Percentiles rank a stretch among this genome's conserved stretches.
Conservation (phyloP, 495 filamentous ascomycete species). For the Hypoxylon crocopeplum region DNA sequence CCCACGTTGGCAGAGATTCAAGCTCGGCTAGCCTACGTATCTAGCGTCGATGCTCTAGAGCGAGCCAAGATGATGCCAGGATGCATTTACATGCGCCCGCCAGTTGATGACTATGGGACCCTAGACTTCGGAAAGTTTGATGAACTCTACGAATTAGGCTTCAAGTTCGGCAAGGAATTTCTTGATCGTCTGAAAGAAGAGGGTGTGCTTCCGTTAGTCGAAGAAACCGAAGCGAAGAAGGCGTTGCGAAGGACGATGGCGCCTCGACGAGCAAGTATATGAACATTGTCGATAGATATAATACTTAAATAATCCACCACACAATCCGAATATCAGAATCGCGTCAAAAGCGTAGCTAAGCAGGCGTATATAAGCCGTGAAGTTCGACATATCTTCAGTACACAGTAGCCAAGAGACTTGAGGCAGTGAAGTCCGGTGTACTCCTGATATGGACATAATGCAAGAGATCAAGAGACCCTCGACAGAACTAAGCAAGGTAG, state of each 20-base stretch:
- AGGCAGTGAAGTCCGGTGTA: too few relatives aligned
- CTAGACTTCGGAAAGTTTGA: slow-evolving; percentile 97
- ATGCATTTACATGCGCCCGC: slow-evolving; percentile 93
- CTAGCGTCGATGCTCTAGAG: slow-evolving; percentile 90
- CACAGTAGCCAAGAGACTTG: too few relatives aligned
- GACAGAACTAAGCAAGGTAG: not conserved
- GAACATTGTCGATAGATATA: slow-evolving; percentile 7
- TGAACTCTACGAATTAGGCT: slow-evolving; percentile 91
- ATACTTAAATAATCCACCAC: slow-evolving; percentile 1
- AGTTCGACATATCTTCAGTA: not conserved
- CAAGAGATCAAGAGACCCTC: too few relatives aligned
- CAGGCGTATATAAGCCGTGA: not conserved
- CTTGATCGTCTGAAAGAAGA: slow-evolving; percentile 74
- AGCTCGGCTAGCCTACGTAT: slow-evolving; percentile 91
- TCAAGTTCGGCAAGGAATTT: slow-evolving; percentile 81
- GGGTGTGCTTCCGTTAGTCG: slow-evolving; percentile 70
- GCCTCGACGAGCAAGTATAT: slow-evolving; percentile 90
- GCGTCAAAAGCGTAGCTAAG: not conserved
- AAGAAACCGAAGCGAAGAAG: slow-evolving; percentile 86
- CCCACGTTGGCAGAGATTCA: slow-evolving; percentile 97
- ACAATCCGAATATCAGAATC: not conserved
- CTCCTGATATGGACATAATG: too few relatives aligned
- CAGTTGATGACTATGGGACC: slow-evolving; percentile 91
- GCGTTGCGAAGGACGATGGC: slow-evolving; percentile 92
- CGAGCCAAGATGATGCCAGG: slow-evolving; percentile 86